Evolutionary conservation across 2,329 filamentous ascomycete species (phyloP).

Genomic region (Ophiostoma sp.): DNA sequence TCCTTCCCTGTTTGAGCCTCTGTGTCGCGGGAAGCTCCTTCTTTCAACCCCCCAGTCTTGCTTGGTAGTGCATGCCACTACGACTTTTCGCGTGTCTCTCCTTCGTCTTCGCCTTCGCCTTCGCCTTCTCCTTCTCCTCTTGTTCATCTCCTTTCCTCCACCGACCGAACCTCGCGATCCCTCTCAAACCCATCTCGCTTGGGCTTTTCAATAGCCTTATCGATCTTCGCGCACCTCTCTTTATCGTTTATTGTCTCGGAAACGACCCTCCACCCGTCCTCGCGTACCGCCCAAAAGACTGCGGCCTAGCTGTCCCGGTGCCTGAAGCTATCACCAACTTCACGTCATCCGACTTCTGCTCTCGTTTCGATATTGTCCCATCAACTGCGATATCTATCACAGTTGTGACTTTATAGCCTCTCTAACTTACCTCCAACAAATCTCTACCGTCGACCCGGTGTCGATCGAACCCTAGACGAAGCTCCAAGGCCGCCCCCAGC

Average conservation of each 20-base stretch:
- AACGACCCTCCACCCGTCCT: neutral
- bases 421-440: neutral
- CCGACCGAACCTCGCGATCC: neutral
- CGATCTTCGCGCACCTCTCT: neutral
- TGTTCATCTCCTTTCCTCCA: neutral
- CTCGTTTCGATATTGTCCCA: neutral
- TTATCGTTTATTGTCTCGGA: neutral
- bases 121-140: neutral
- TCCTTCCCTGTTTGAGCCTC: conserved; percentile 19
- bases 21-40: conserved; percentile 21
- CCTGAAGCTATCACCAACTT: neutral
- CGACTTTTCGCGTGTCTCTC: conserved; percentile 7
- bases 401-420: neutral
- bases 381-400: neutral
- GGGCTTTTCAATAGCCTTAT: neutral
- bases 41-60: neutral
- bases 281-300: neutral
- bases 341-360: neutral
- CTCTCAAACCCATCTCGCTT: neutral
- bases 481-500: neutral
- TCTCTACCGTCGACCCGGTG: neutral
- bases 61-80: neutral
- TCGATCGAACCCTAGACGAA: neutral
- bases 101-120: neutral
- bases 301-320: neutral